Percentiles rank a stretch among this genome's conserved stretches.
These are phyloP conservation scores for Rhizomucor miehei DNA, from an alignment of 371 early-diverging fungal genomes.

Conservation along the genomic window DNA sequence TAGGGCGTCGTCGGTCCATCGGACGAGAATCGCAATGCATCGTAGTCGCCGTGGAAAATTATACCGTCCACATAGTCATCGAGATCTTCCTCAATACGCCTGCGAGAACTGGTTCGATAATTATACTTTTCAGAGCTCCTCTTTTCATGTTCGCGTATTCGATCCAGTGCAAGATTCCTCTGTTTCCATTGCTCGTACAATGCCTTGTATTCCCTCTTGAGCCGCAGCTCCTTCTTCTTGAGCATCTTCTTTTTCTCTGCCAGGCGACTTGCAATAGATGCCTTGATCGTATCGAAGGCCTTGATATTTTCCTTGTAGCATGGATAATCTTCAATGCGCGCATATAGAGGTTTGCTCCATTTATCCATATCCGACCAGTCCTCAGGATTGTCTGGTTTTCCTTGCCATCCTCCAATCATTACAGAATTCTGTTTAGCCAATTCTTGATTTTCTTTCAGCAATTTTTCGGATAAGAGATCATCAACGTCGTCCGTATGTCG, in stretches of 20 bases:
- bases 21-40: constrained; percentile 38
- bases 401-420: constrained; percentile 41
- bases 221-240: constrained; percentile 25
- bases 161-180: constrained; percentile 39
- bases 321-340: constrained; percentile 55
- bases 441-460: constrained; percentile 59
- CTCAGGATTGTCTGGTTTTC: constrained; percentile 21
- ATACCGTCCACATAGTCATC: constrained; percentile 44
- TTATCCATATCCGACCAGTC: constrained; percentile 43
- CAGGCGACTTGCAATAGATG: constrained; percentile 20
- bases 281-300: constrained; percentile 22
- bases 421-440: constrained; percentile 50
- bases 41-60: constrained; percentile 41
- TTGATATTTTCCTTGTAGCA: constrained; percentile 55
- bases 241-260: constrained; percentile 15
- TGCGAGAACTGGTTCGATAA: constrained; percentile 28
- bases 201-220: constrained; percentile 39
- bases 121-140: constrained; percentile 28
- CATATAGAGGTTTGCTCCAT: constrained; percentile 39
- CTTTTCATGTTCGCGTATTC: constrained; percentile 38
- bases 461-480: constrained; percentile 43
- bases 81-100: constrained; percentile 42
- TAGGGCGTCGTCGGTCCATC: constrained; percentile 35
- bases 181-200: constrained; percentile 39
- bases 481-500: constrained; percentile 40